Evolutionary conservation across 2,329 filamentous ascomycete genomes (phyloP), one percentile per base, ranked within the genome.

Genomic region (Beauveria varroae): DNA sequence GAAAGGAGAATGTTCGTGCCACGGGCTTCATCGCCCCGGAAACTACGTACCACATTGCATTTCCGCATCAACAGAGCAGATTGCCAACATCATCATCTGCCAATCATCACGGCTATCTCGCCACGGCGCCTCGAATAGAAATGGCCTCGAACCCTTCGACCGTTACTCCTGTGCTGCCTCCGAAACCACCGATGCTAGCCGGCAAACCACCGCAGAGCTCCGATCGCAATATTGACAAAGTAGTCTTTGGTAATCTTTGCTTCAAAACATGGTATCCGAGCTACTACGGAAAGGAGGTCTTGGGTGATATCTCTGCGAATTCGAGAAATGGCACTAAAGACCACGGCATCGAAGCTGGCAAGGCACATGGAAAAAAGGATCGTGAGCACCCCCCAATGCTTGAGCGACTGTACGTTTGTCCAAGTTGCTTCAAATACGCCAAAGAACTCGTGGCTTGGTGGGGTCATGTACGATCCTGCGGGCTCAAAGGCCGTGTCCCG

Each of bases 181-280:
- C 75, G 5, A 76, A 75, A 40, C 75, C 72, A 12, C 68, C 71
- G 7, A 64, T 65, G 14, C 58, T 67, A 10, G 65, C 67, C 16
- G 67, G 72, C 41, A 74, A 72, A 30, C 68, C 73, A 1, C 74
- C 76, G 6, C 75, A 73, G 1, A 73, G 74, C 41, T 71, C 80
- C 10, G 86, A 89, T 67, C 89, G 89, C 62, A 96, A 96, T 72
- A 88, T 97, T 65, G 86, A 91, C 70, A 90, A 91, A 71, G 90
- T 97, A 57, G 87, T 96, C 60, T 80, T 97, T 64, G 93, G 93
- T 5, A 86, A 92, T 68, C 80, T 95, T 37, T 86, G 87, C 68
- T 96, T 97, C 76, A 86, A 87, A 68, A 89, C 93, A 3, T 96
- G 93, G 92, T 97, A 95, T 73, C 91, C 92, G 8, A 96, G 91